Percentiles rank a stretch among this genome's conserved stretches.
These are phyloP conservation scores for Candida taoyuanica DNA, from an alignment of 805 yeast species.

Conservation along the genomic window DNA sequence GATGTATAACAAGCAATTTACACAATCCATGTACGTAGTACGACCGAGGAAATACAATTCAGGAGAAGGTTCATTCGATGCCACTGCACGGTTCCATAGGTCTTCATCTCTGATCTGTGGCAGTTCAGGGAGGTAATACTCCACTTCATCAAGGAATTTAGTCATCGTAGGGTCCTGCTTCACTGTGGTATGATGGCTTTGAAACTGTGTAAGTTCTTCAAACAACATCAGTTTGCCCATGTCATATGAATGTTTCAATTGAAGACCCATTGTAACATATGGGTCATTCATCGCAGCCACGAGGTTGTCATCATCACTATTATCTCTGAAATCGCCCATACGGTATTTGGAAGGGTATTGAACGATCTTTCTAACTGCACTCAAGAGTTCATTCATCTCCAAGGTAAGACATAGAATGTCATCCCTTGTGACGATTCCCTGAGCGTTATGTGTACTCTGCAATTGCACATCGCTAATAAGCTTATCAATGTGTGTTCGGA, in stretches of 20 bases:
- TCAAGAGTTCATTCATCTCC: no score
- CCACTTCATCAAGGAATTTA: not conserved
- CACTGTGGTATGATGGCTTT: not conserved
- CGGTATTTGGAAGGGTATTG: slow-evolving; percentile 1
- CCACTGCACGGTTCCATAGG: not conserved
- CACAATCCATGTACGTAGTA: not conserved
- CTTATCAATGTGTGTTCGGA: slow-evolving; percentile 2
- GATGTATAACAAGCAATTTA: not conserved
- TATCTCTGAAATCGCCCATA: not conserved
- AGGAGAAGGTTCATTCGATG: not conserved
- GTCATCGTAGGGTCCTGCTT: not conserved
- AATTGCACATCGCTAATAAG: not conserved
- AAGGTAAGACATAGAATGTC: no score
- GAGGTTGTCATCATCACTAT: not conserved
- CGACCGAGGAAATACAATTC: not conserved
- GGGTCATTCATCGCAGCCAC: slow-evolving; percentile 3
- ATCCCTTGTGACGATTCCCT: not conserved
- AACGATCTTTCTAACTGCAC: no score
- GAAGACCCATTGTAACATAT: slow-evolving; percentile 1
- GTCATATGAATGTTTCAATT: slow-evolving; percentile 2
- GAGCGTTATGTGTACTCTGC: not conserved
- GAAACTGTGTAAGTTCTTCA: not conserved
- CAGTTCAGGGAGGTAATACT: not conserved
- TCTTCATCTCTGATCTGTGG: not conserved
- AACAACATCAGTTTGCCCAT: slow-evolving; percentile 1